phyloP scores from a whole-genome alignment of 2,329 filamentous ascomycete genomes.

The Trichoderma sp. region DNA sequence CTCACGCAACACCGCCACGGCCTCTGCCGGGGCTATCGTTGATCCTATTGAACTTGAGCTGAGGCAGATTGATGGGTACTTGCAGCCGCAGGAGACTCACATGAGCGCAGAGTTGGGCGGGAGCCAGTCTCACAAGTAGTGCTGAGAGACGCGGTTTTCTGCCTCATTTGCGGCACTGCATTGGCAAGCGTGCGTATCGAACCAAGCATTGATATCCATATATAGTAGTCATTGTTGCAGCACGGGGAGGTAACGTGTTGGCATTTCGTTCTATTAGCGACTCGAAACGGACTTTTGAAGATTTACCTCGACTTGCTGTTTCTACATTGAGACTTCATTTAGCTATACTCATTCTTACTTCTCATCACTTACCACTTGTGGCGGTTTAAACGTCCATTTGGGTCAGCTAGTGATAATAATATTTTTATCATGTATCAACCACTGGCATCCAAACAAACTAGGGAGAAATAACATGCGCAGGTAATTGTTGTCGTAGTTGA shows the following conservation, averaged over 20 bases:
- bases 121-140: conserved; percentile 26
- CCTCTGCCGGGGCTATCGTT: conserved; percentile 24
- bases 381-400: background rate
- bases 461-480: background rate
- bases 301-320: background rate
- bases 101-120: conserved; percentile 18
- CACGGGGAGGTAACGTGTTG: background rate
- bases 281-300: background rate
- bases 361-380: background rate
- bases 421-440: background rate
- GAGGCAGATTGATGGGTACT: conserved; percentile 31
- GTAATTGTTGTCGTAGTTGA: background rate
- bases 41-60: conserved; percentile 40
- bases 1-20: background rate
- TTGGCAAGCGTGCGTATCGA: background rate
- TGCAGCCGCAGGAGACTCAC: background rate
- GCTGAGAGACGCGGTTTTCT: background rate
- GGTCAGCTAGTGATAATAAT: background rate
- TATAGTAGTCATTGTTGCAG: background rate
- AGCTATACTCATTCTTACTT: background rate
- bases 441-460: background rate
- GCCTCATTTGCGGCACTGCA: background rate
- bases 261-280: background rate
- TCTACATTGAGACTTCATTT: background rate
- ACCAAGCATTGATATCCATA: background rate